Conservation (phyloP, 2,329 filamentous ascomycete species). For the Penicillium corylophilum region DNA sequence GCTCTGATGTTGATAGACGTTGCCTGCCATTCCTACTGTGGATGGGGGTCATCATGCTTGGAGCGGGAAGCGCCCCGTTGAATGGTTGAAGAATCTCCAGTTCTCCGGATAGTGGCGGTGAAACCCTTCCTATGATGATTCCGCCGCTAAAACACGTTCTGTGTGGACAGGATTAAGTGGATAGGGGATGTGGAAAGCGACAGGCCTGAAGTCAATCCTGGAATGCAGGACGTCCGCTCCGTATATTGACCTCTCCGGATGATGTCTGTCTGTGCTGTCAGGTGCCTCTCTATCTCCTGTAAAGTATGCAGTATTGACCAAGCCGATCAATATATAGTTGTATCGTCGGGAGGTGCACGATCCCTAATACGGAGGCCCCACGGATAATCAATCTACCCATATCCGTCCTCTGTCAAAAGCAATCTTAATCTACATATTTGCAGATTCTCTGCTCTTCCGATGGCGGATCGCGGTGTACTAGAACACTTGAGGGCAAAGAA, state of each 20-base stretch:
- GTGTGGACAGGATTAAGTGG: neutral
- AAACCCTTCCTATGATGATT: slow-evolving; percentile 17
- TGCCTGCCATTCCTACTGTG: slow-evolving; percentile 1
- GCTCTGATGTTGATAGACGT: slow-evolving; percentile 2
- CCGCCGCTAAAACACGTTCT: slow-evolving; percentile 6
- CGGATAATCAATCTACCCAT: neutral
- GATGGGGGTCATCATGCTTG: slow-evolving; percentile 11
- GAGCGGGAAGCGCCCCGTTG: neutral
- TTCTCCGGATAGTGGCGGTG: slow-evolving; percentile 4
- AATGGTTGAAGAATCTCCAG: slow-evolving; percentile 1
- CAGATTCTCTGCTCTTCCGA: neutral
- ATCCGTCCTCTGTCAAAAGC: neutral
- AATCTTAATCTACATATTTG: neutral
- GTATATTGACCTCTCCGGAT: neutral
- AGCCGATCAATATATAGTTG: neutral
- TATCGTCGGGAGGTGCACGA: neutral
- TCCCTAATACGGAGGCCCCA: neutral
- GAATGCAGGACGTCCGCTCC: neutral
- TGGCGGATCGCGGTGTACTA: neutral
- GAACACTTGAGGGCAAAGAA: neutral
- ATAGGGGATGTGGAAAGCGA: neutral
- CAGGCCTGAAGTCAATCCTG: neutral
- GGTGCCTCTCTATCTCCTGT: too few relatives aligned
- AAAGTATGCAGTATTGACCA: neutral
- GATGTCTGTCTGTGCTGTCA: neutral